Conservation (phyloP, 1,139 yeast species). For the Entelexis paramagnoliae region DNA sequence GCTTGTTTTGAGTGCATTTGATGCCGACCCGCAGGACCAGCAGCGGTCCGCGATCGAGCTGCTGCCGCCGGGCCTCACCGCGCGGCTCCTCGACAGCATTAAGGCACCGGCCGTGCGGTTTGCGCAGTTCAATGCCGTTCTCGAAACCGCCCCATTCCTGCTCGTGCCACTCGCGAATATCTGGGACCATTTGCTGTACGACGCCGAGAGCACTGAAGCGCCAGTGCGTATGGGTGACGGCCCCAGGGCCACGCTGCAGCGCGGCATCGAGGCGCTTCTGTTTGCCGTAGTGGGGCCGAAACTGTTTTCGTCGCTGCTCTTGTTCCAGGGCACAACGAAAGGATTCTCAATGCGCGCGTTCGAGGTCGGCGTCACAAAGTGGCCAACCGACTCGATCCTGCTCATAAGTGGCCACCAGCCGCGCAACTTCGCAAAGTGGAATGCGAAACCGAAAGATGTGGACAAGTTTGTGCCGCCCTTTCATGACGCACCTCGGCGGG, state of each 20-base stretch:
- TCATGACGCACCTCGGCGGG: slow-evolving; percentile 12
- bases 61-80: slow-evolving; percentile 4
- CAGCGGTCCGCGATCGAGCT: not conserved
- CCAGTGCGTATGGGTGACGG: not conserved
- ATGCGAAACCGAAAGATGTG: slow-evolving; percentile 18
- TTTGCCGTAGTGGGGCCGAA: slow-evolving; percentile 15
- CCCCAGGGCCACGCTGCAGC: not conserved
- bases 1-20: slow-evolving; percentile 20
- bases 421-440: slow-evolving; percentile 24
- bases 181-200: slow-evolving; percentile 22
- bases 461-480: slow-evolving; percentile 18
- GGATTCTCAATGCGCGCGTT: slow-evolving; percentile 85
- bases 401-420: slow-evolving; percentile 47
- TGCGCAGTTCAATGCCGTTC: slow-evolving; percentile 11
- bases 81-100: slow-evolving; percentile 13
- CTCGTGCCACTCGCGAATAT: slow-evolving; percentile 13
- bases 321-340: slow-evolving; percentile 61
- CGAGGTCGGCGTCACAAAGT: slow-evolving; percentile 73
- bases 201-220: not conserved
- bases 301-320: slow-evolving; percentile 37
- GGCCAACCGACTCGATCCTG: slow-evolving; percentile 79
- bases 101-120: slow-evolving; percentile 20
- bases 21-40: slow-evolving; percentile 13
- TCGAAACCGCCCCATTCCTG: slow-evolving; percentile 16
- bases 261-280: slow-evolving; percentile 11